Evolutionary conservation across 768 basidiomycete species (phyloP).

Genomic region (Lentinula boryana): DNA sequence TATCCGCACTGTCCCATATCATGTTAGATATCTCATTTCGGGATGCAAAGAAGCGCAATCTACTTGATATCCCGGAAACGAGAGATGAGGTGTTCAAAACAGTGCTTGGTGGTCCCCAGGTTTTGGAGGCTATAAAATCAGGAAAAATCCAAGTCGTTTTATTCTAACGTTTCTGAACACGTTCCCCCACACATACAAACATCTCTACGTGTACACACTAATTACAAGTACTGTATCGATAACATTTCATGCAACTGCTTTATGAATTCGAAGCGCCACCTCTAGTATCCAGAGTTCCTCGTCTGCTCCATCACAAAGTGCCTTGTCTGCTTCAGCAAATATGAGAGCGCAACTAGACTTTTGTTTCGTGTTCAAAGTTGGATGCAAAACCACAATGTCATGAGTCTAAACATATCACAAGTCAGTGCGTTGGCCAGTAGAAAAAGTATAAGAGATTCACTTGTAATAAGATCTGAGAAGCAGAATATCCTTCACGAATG

Average conservation of each 20-base stretch:
- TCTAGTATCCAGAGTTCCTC: slow-evolving; percentile 95
- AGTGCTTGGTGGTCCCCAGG: slow-evolving; percentile 56
- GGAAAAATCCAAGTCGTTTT: slow-evolving; percentile 79
- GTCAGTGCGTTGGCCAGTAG: slow-evolving; percentile 12
- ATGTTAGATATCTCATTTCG: slow-evolving; percentile 71
- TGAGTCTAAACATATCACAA: slow-evolving; percentile 60
- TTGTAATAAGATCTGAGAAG: slow-evolving; percentile 83
- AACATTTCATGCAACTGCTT: slow-evolving; percentile 32
- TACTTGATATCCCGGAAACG: slow-evolving; percentile 82
- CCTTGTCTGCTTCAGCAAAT: slow-evolving; percentile 95
- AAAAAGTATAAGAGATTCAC: slow-evolving; percentile 33
- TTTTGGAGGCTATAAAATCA: slow-evolving; percentile 57
- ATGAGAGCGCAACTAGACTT: slow-evolving; percentile 78
- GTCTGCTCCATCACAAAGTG: slow-evolving; percentile 91
- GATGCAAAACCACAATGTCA: slow-evolving; percentile 82
- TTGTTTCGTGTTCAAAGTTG: slow-evolving; percentile 69
- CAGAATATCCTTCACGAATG: slow-evolving; percentile 88
- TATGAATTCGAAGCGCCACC: slow-evolving; percentile 74
- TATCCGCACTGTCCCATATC: slow-evolving; percentile 77
- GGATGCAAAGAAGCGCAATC: slow-evolving; percentile 69
- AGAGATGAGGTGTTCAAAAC: slow-evolving; percentile 75
- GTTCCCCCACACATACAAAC: slow-evolving; percentile 4
- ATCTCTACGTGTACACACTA: slow-evolving; percentile 11
- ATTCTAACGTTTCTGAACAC: slow-evolving; percentile 38
- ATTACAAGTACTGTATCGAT: slow-evolving; percentile 12